Percentiles rank a stretch among this genome's conserved stretches.
Conservation (phyloP, 495 filamentous ascomycete species). For the Penicillium verhagenii region DNA sequence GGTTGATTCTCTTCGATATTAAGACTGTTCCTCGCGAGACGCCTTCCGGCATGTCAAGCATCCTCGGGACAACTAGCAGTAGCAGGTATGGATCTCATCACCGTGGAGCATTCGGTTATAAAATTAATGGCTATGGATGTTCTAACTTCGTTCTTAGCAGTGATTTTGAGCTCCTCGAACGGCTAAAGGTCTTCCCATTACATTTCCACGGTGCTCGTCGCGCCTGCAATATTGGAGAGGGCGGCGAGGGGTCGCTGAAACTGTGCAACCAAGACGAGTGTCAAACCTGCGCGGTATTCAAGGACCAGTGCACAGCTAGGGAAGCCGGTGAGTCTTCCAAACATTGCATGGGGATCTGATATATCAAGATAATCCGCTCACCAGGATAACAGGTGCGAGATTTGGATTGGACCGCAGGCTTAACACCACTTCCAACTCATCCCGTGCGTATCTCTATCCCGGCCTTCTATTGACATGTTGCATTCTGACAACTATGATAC, state of each 20-base stretch:
- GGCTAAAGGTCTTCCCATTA: not conserved
- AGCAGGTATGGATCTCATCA: no score
- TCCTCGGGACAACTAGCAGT: no score
- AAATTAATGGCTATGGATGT: no score
- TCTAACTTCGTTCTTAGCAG: not conserved
- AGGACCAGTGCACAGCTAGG: not conserved
- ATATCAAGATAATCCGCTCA: not conserved
- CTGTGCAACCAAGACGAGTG: not conserved
- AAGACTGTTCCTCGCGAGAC: no score
- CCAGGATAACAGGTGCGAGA: not conserved
- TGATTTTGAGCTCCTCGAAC: not conserved
- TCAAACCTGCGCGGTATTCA: not conserved
- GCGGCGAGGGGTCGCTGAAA: not conserved
- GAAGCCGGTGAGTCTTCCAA: not conserved
- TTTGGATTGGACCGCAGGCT: not conserved
- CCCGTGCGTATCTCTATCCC: not conserved
- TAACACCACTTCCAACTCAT: not conserved
- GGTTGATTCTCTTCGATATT: no score
- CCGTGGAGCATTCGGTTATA: no score
- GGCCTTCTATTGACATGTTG: not conserved
- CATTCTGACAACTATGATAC: not conserved
- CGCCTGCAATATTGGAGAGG: not conserved
- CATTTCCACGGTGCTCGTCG: not conserved
- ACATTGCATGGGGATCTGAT: not conserved
- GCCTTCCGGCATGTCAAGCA: no score